phyloP scores from a whole-genome alignment of 176 grass and related monocot genomes.

The Cenchrus purpureus region DNA sequence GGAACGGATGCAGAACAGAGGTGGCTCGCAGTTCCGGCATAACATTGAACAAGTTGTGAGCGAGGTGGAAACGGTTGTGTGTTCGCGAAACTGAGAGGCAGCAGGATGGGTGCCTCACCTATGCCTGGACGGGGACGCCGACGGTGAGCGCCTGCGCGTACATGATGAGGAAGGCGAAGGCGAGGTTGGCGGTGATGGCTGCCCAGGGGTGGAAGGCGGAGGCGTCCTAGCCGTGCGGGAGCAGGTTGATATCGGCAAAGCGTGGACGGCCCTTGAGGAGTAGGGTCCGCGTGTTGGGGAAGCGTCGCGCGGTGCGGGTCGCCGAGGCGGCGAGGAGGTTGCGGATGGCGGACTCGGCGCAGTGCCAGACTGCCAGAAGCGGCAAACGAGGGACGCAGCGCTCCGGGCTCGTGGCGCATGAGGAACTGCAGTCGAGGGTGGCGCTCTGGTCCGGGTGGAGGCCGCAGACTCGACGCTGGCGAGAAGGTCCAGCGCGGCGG shows the following conservation, averaged over 20 bases:
- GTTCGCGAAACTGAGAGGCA: too few relatives aligned
- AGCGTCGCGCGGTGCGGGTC: constrained; percentile 64
- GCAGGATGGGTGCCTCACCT: too few relatives aligned
- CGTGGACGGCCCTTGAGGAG: constrained; percentile 88
- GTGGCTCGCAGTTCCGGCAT: too few relatives aligned
- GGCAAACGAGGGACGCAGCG: constrained; percentile 78
- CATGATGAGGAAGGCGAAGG: constrained; percentile 22
- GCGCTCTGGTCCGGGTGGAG: too few relatives aligned
- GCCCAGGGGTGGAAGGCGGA: constrained; percentile 75
- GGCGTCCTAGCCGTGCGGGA: constrained; percentile 76
- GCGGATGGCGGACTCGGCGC: constrained; percentile 78
- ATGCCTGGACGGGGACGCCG: too few relatives aligned
- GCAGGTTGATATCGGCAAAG: constrained; percentile 89
- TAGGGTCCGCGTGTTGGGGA: constrained; percentile 58
- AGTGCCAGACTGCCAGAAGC: constrained; percentile 61
- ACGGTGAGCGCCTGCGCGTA: too few relatives aligned
- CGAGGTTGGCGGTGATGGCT: constrained; percentile 36
- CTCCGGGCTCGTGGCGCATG: constrained; percentile 61
- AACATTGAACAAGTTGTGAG: too few relatives aligned
- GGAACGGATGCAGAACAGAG: too few relatives aligned
- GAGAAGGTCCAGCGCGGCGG: too few relatives aligned
- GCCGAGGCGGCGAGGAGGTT: constrained; percentile 85
- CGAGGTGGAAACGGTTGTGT: too few relatives aligned
- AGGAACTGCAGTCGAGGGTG: constrained; percentile 69
- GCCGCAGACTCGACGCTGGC: too few relatives aligned